phyloP scores from a whole-genome alignment of 257 asterid species.

The Ligustrum vulgare region DNA sequence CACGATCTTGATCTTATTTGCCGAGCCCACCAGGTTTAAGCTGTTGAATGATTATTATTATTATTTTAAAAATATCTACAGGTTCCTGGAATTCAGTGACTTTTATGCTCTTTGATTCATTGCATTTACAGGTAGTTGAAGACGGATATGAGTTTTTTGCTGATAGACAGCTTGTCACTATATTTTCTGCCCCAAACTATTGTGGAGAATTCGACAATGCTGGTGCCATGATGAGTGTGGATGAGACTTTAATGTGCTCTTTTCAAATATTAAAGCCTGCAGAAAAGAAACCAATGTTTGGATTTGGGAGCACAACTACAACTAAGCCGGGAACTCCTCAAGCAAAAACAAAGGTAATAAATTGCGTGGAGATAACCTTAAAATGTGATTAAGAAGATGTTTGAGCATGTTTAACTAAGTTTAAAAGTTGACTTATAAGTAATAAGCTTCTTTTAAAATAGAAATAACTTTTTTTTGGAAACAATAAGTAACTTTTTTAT shows the following conservation, averaged over 20 bases:
- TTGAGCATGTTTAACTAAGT: too few species aligned
- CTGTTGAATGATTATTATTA: not conserved
- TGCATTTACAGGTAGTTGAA: slow-evolving; percentile 3
- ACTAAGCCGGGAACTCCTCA: not conserved
- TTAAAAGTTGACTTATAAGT: not conserved
- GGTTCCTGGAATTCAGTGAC: not conserved
- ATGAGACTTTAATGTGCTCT: not conserved
- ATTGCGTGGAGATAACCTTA: not conserved
- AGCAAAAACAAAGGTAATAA: slow-evolving; percentile 9
- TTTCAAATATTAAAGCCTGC: not conserved
- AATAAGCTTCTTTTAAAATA: not conserved
- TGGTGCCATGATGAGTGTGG: not conserved
- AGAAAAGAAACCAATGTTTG: not conserved
- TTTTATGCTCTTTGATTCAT: not conserved
- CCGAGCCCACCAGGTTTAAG: slow-evolving; percentile 3
- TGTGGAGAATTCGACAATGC: not conserved
- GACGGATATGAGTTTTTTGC: slow-evolving; percentile 10
- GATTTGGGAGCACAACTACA: not conserved
- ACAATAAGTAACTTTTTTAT: too few species aligned
- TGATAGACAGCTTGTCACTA: slow-evolving; percentile 6
- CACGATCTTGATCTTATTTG: not conserved
- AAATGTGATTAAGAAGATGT: not conserved
- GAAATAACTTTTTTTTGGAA: not conserved
- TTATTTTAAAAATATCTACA: not conserved
- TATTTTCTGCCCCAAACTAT: not conserved